Percentiles rank a stretch among this genome's conserved stretches.
phyloP scores from a whole-genome alignment of 768 basidiomycete species.

The Suillus luteus region DNA sequence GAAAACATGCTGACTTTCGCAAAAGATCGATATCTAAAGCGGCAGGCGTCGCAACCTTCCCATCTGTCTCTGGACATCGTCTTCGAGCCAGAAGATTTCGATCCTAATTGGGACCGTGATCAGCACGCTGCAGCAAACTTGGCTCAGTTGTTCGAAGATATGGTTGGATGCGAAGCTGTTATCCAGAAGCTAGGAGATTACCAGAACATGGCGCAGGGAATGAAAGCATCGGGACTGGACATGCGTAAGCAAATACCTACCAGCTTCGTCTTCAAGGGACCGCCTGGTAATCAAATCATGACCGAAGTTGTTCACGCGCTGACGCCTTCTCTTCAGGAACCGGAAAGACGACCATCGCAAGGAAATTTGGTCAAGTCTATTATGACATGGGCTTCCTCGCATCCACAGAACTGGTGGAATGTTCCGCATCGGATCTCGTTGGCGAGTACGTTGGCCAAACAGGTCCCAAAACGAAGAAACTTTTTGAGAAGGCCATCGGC shows the following conservation, averaged over 20 bases:
- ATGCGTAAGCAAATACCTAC: constrained; percentile 57
- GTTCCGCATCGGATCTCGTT: constrained; percentile 70
- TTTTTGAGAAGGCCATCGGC: constrained; percentile 67
- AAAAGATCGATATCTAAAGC: constrained; percentile 49
- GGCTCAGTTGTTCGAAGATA: constrained; percentile 57
- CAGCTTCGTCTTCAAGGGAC: constrained; percentile 71
- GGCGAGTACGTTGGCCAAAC: constrained; percentile 74
- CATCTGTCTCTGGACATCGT: constrained; percentile 23
- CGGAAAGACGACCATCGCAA: constrained; percentile 63
- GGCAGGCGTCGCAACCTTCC: constrained; percentile 32
- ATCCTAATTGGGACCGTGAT: constrained; percentile 56
- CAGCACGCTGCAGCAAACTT: constrained; percentile 52
- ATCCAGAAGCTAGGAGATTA: constrained; percentile 50
- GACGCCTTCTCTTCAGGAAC: constrained; percentile 44
- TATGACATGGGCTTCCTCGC: constrained; percentile 63
- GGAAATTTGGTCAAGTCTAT: constrained; percentile 64
- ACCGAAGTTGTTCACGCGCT: background rate
- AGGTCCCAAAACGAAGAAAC: constrained; percentile 61
- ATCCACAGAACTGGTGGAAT: constrained; percentile 56
- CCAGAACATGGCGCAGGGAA: constrained; percentile 48
- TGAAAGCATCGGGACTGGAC: constrained; percentile 45
- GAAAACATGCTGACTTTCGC: constrained; percentile 58
- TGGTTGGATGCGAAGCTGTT: constrained; percentile 60
- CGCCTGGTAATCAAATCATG: constrained; percentile 50
- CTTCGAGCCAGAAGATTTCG: constrained; percentile 56